phyloP scores from a whole-genome alignment of 2,329 filamentous ascomycete species.

The Diaporthe citri region DNA sequence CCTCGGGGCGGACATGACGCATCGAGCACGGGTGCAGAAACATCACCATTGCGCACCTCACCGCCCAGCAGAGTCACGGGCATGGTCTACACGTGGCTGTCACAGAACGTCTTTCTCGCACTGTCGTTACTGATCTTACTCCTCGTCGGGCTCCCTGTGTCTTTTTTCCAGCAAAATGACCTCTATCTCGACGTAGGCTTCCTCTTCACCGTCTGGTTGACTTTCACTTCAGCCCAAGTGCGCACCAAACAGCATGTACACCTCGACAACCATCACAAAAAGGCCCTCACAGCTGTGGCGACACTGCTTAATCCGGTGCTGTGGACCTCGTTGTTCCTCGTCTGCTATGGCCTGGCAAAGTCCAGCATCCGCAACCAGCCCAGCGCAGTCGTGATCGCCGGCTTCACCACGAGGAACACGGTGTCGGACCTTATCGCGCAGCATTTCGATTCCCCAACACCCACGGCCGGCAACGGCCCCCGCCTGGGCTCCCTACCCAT shows the following conservation, averaged over 20 bases:
- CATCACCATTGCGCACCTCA: background rate
- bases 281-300: constrained; percentile 46
- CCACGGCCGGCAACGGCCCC: constrained; percentile 29
- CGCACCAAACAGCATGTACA: constrained; percentile 47
- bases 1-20: too few species aligned
- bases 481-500: constrained; percentile 35
- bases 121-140: constrained; percentile 50
- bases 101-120: constrained; percentile 43
- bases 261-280: constrained; percentile 41
- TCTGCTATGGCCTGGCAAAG: constrained; percentile 58
- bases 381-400: constrained; percentile 43
- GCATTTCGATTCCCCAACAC: constrained; percentile 42
- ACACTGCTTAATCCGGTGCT: constrained; percentile 63
- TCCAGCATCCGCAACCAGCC: constrained; percentile 42
- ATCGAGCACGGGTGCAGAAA: background rate
- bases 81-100: background rate
- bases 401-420: constrained; percentile 47
- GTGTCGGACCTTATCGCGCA: constrained; percentile 48
- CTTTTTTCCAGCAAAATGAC: constrained; percentile 49
- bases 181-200: constrained; percentile 60
- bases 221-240: constrained; percentile 54
- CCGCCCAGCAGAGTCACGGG: background rate
- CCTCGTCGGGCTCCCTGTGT: constrained; percentile 57
- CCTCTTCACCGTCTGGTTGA: constrained; percentile 64
- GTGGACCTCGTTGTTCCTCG: constrained; percentile 58